Evolutionary conservation across 164 flowering plant genomes (phyloP).

Genomic region (Warburgia ugandensis): DNA sequence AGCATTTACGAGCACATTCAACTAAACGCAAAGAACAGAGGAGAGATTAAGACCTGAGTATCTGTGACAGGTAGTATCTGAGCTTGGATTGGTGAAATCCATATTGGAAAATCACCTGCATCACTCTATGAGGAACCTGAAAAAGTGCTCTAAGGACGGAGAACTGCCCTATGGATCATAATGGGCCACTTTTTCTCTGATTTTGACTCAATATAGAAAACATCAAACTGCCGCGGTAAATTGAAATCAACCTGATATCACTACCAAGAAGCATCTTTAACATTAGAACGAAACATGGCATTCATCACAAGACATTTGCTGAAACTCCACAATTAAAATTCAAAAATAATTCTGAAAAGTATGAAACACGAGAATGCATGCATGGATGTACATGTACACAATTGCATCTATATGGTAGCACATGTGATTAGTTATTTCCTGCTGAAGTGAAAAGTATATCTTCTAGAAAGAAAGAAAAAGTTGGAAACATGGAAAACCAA

Average conservation of each 20-base stretch:
- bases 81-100: constrained; percentile 94
- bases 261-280: not conserved
- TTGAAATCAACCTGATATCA: constrained; percentile 84
- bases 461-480: no score
- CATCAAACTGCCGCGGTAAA: constrained; percentile 85
- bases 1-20: not conserved
- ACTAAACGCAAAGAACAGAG: not conserved
- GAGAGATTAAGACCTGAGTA: constrained; percentile 41
- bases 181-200: constrained; percentile 84
- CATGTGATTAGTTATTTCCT: no score
- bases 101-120: constrained; percentile 92
- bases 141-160: constrained; percentile 88
- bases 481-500: no score
- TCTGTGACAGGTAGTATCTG: constrained; percentile 86
- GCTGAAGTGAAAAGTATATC: no score
- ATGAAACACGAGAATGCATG: no score
- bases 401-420: no score
- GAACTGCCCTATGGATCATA: constrained; percentile 95
- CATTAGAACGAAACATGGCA: no score
- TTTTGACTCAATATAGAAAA: constrained; percentile 75
- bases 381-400: no score
- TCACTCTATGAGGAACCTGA: constrained; percentile 90
- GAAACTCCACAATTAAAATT: no score
- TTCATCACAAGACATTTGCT: not conserved
- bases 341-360: no score